Percentiles rank a stretch among this genome's conserved stretches.
phyloP scores from a whole-genome alignment of 768 basidiomycete genomes.

The Multifurca ochricompacta region DNA sequence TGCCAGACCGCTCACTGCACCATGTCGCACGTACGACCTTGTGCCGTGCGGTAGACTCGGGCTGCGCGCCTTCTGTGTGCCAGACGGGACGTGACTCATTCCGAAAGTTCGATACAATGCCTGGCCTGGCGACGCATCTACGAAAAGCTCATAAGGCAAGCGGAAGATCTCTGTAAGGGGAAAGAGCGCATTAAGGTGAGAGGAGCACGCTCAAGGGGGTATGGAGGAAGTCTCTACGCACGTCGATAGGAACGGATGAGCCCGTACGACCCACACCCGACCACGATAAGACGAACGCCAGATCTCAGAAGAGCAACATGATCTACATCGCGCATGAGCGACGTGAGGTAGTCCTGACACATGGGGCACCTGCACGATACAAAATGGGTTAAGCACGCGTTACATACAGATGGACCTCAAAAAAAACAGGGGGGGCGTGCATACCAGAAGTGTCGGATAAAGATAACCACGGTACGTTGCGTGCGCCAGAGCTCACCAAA shows the following conservation, averaged over 20 bases:
- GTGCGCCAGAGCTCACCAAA: conserved; percentile 63
- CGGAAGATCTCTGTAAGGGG: conserved; percentile 49
- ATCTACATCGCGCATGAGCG: conserved; percentile 44
- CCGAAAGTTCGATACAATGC: conserved; percentile 67
- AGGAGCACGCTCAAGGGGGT: too few relatives aligned
- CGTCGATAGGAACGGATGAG: conserved; percentile 71
- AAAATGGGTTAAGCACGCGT: conserved; percentile 4
- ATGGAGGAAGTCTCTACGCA: too few relatives aligned
- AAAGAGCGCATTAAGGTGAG: too few relatives aligned
- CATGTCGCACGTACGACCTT: conserved; percentile 59
- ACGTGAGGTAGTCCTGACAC: conserved; percentile 83
- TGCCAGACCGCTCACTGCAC: conserved; percentile 58
- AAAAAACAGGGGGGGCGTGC: conserved; percentile 2
- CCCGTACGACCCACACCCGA: conserved; percentile 70
- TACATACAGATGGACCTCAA: too few relatives aligned
- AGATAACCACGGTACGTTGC: conserved; percentile 63
- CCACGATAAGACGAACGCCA: conserved; percentile 56
- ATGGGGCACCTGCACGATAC: conserved; percentile 52
- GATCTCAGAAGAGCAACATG: conserved; percentile 40
- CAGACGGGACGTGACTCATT: conserved; percentile 49
- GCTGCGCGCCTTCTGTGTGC: conserved; percentile 30
- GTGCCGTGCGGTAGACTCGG: conserved; percentile 12
- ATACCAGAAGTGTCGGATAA: conserved; percentile 82
- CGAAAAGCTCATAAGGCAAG: conserved; percentile 67
- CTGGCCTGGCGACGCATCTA: conserved; percentile 54